Conservation (phyloP, 805 yeast species). For the Hemisphaericaspora nanyangensis region DNA sequence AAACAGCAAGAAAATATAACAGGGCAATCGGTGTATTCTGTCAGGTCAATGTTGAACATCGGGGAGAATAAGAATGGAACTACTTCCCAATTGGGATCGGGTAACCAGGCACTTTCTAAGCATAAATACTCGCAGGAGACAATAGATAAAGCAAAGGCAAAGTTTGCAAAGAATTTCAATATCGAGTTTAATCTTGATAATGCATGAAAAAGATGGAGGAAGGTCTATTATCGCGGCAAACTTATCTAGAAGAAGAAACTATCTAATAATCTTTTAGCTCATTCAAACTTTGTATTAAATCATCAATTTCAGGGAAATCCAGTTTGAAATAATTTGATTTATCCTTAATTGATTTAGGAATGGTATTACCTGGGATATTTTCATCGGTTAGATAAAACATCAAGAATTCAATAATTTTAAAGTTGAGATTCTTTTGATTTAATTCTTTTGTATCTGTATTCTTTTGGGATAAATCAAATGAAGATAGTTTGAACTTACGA, state of each 20-base stretch:
- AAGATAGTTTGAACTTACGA: slow-evolving; percentile 25
- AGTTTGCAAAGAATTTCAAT: slow-evolving; percentile 9
- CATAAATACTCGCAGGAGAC: slow-evolving; percentile 1
- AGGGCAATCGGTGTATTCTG: slow-evolving; percentile 1
- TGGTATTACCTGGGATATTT: slow-evolving; percentile 10
- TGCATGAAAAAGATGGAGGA: no score
- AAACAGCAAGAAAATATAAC: not conserved
- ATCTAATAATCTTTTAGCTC: slow-evolving; percentile 27
- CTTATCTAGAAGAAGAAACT: no score
- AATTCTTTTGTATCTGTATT: slow-evolving; percentile 6
- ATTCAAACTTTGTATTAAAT: slow-evolving; percentile 31
- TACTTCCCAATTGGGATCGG: not conserved
- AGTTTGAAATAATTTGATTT: slow-evolving; percentile 33
- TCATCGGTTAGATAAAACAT: slow-evolving; percentile 69
- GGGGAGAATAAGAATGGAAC: not conserved
- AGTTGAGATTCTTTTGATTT: slow-evolving; percentile 49
- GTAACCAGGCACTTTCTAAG: not conserved
- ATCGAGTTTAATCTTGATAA: slow-evolving; percentile 7
- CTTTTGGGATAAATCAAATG: slow-evolving; percentile 3
- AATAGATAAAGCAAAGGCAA: slow-evolving; percentile 2
- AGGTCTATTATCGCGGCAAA: no score
- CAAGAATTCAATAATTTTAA: slow-evolving; percentile 64
- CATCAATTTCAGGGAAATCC: slow-evolving; percentile 39
- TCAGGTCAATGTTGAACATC: not conserved
- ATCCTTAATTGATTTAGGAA: slow-evolving; percentile 18